A percentile compares a stretch with the other conserved stretches of the same genome.
These are phyloP conservation scores for Gossypium trilobum DNA, from an alignment of 441 rosid species.

Conservation along the genomic window DNA sequence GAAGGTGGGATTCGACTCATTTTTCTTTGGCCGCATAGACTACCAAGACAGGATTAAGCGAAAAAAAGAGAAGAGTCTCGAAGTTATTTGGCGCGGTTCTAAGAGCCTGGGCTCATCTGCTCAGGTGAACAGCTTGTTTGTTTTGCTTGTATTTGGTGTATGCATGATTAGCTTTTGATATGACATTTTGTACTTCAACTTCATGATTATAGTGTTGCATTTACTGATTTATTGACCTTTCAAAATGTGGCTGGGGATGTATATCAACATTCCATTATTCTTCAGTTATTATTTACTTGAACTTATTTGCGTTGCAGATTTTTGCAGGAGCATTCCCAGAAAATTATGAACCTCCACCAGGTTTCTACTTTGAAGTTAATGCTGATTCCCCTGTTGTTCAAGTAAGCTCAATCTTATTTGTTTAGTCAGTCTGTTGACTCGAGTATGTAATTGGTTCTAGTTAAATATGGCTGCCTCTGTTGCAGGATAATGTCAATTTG, in stretches of 20 bases:
- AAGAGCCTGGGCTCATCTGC: conserved; percentile 84
- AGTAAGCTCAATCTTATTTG: conserved; percentile 34
- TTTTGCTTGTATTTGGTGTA: neutral
- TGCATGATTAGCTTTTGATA: conserved; percentile 1
- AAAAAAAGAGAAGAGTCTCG: conserved; percentile 78
- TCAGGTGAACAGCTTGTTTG: conserved; percentile 38
- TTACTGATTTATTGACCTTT: neutral
- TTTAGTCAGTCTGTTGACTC: conserved; percentile 17
- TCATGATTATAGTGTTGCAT: neutral
- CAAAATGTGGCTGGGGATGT: neutral
- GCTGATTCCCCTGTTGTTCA: conserved; percentile 73
- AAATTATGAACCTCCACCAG: conserved; percentile 95
- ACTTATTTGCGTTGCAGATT: conserved; percentile 41
- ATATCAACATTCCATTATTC: neutral
- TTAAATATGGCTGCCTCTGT: conserved; percentile 20
- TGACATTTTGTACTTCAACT: neutral
- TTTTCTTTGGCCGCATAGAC: conserved; percentile 92
- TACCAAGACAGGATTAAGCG: conserved; percentile 93
- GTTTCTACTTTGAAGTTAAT: conserved; percentile 93
- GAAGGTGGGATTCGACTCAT: conserved; percentile 89
- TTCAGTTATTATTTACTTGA: conserved; percentile 14
- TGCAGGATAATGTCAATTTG: conserved; percentile 68
- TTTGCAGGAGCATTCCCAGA: conserved; percentile 95
- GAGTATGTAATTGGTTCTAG: conserved; percentile 10
- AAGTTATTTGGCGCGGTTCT: conserved; percentile 93